Conservation (phyloP, 768 basidiomycete genomes). For the Leucosporidium scottii region DNA sequence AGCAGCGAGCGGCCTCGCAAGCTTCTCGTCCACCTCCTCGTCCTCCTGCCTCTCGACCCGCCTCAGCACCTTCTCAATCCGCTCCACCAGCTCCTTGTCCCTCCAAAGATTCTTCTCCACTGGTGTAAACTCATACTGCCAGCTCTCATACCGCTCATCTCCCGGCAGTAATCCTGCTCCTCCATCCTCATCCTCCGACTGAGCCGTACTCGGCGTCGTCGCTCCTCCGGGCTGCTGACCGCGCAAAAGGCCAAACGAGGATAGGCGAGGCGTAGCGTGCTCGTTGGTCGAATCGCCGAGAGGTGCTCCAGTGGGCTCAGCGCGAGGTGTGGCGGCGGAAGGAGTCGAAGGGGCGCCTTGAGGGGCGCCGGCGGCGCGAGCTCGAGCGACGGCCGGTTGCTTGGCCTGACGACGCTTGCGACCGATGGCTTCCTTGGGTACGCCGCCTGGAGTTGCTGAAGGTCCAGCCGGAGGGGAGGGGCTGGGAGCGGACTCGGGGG, state of each 20-base stretch:
- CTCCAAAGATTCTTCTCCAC: conserved; percentile 19
- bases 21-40: conserved; percentile 30
- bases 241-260: too few species aligned
- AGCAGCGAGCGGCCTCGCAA: neutral
- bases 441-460: neutral
- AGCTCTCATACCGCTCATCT: conserved; percentile 32
- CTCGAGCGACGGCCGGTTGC: too few species aligned
- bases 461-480: too few species aligned
- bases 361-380: too few species aligned
- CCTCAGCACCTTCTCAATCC: conserved; percentile 1
- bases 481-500: too few species aligned
- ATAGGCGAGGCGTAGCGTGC: too few species aligned
- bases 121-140: conserved; percentile 37
- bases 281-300: too few species aligned
- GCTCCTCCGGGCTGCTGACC: neutral
- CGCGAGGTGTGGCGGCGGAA: too few species aligned
- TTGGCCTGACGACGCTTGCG: neutral
- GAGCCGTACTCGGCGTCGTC: neutral
- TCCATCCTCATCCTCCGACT: conserved; percentile 2
- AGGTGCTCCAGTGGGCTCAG: too few species aligned
- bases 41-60: conserved; percentile 46
- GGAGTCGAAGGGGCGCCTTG: too few species aligned
- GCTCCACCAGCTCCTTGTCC: neutral
- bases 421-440: neutral
- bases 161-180: too few species aligned